Conservation (phyloP, 306 rosid genomes). For the Cucumis sativus region Cucumber_9930_V3 NC_026660.2:9039501-9040000, state of each 20-base stretch:
- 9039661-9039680: conserved; percentile 36
- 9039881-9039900: conserved; percentile 72
- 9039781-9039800: conserved; percentile 68
- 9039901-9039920: conserved; percentile 77
- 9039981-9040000: conserved; percentile 46
- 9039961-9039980: conserved; percentile 45
- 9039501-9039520: conserved; percentile 73
- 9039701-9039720: conserved; percentile 32
- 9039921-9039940: conserved; percentile 75
- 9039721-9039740: conserved; percentile 81
- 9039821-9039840: conserved; percentile 93
- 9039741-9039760: conserved; percentile 84
- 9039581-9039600: conserved; percentile 88
- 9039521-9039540: conserved; percentile 92
- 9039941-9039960: conserved; percentile 71
- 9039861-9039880: conserved; percentile 86
- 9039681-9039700: conserved; percentile 47
- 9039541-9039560: conserved; percentile 73
- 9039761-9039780: conserved; percentile 67
- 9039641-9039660: conserved; percentile 51
- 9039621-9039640: conserved; percentile 85
- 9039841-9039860: conserved; percentile 84
- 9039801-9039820: conserved; percentile 66
- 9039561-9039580: conserved; percentile 81
- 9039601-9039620: conserved; percentile 84